Evolutionary conservation across 1,284 basidiomycete species (phyloP).

Genomic region (Phlebopus sp.): DNA sequence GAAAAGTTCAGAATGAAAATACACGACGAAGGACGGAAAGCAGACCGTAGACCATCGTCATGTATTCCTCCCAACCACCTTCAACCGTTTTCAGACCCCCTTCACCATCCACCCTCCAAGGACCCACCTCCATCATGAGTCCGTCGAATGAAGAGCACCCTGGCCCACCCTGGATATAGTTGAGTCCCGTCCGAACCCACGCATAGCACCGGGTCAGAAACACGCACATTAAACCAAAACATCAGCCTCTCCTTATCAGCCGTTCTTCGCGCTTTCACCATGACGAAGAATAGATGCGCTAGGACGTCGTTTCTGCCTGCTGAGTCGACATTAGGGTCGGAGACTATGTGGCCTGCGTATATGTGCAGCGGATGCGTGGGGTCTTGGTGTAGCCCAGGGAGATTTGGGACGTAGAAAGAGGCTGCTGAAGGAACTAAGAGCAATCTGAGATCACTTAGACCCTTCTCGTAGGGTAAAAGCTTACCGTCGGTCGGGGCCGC

Average conservation of each 20-base stretch:
- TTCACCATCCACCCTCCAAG: conserved; percentile 82
- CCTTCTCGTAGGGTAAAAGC: conserved; percentile 10
- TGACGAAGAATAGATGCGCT: conserved; percentile 86
- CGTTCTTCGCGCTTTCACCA: conserved; percentile 83
- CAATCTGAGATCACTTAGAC: background rate
- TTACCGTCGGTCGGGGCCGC: conserved; percentile 50
- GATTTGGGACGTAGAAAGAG: conserved; percentile 76
- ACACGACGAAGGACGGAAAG: conserved; percentile 8
- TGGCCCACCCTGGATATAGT: conserved; percentile 71
- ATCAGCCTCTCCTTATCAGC: conserved; percentile 88
- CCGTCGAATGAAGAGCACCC: conserved; percentile 98
- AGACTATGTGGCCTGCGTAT: conserved; percentile 78
- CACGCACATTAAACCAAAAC: conserved; percentile 93
- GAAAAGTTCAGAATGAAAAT: conserved; percentile 7
- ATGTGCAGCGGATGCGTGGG: conserved; percentile 69
- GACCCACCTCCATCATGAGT: conserved; percentile 96
- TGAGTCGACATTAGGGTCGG: conserved; percentile 64
- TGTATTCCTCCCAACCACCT: conserved; percentile 98
- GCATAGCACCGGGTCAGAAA: background rate
- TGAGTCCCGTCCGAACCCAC: background rate
- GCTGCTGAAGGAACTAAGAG: conserved; percentile 70
- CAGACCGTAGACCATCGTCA: conserved; percentile 91
- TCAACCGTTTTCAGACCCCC: conserved; percentile 77
- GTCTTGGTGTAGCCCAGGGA: conserved; percentile 77
- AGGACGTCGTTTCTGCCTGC: conserved; percentile 56